Evolutionary conservation across 345 rosid genomes (phyloP).

Genomic region (Bruguiera gymnorhiza): DNA sequence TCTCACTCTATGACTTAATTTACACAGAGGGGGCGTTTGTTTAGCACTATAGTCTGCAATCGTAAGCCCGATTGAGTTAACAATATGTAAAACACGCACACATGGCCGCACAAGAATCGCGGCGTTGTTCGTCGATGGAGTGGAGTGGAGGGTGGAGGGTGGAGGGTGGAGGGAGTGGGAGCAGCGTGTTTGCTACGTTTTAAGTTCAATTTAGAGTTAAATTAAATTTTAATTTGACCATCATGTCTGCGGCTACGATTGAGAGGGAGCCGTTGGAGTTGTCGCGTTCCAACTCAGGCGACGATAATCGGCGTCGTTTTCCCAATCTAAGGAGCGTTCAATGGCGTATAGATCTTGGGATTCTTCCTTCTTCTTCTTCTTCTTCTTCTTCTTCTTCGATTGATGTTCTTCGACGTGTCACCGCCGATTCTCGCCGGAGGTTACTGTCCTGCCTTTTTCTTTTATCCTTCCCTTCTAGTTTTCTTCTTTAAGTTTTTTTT

Average conservation of each 20-base stretch:
- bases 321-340: slow-evolving; percentile 63
- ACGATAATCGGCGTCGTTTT: slow-evolving; percentile 18
- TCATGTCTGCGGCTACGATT: slow-evolving; percentile 13
- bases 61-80: too few species aligned
- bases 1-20: too few species aligned
- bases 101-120: too few species aligned
- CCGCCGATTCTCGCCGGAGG: slow-evolving; percentile 91
- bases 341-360: slow-evolving; percentile 88
- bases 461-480: not conserved
- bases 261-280: slow-evolving; percentile 16
- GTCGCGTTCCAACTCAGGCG: not conserved
- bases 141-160: not conserved
- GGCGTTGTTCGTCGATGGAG: too few species aligned
- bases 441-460: slow-evolving; percentile 9
- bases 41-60: too few species aligned
- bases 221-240: too few species aligned
- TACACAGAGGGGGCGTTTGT: too few species aligned
- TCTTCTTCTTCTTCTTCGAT: slow-evolving; percentile 52
- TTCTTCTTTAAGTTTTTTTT: not conserved
- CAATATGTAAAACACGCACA: too few species aligned
- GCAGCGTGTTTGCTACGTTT: too few species aligned
- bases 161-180: not conserved
- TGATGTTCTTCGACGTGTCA: slow-evolving; percentile 72
- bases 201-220: too few species aligned
- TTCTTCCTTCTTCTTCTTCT: slow-evolving; percentile 51